phyloP scores from a whole-genome alignment of 2,329 filamentous ascomycete genomes.

The Emericellopsis cladophorae region DNA sequence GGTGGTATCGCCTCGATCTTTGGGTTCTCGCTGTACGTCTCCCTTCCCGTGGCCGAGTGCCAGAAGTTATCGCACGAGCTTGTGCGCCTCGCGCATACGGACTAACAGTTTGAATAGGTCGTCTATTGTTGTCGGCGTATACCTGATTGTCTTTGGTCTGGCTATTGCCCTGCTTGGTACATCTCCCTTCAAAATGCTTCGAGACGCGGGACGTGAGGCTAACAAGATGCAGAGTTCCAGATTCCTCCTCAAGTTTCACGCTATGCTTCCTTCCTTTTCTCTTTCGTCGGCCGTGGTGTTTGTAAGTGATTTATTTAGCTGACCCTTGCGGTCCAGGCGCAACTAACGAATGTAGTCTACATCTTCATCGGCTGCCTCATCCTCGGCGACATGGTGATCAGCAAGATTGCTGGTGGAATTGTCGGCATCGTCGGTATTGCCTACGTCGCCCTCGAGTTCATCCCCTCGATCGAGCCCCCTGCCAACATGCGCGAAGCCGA shows the following conservation, averaged over 20 bases:
- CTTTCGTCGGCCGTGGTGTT: conserved; percentile 85
- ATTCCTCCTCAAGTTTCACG: conserved; percentile 85
- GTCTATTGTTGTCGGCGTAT: conserved; percentile 65
- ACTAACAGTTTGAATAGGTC: conserved; percentile 1
- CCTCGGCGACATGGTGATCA: conserved; percentile 52
- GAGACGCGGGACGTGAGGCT: conserved; percentile 5
- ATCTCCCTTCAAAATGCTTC: conserved; percentile 3
- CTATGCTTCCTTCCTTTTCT: conserved; percentile 97
- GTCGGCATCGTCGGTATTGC: conserved; percentile 67
- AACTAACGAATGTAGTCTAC: conserved; percentile 56
- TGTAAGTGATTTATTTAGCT: conserved; percentile 52
- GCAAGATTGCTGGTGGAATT: conserved; percentile 64
- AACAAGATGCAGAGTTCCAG: conserved; percentile 59
- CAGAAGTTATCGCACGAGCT: not conserved
- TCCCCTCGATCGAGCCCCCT: conserved; percentile 68
- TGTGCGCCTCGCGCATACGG: not conserved
- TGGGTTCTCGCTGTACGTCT: conserved; percentile 42
- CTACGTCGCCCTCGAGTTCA: conserved; percentile 65
- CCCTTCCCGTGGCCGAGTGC: not conserved
- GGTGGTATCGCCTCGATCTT: conserved; percentile 71
- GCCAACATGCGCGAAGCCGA: conserved; percentile 73
- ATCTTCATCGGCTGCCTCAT: conserved; percentile 86
- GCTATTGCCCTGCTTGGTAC: conserved; percentile 55
- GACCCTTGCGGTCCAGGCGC: conserved; percentile 3
- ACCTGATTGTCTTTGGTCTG: conserved; percentile 84